Conservation (phyloP, 768 basidiomycete species). For the Gyrodon lividus region DNA sequence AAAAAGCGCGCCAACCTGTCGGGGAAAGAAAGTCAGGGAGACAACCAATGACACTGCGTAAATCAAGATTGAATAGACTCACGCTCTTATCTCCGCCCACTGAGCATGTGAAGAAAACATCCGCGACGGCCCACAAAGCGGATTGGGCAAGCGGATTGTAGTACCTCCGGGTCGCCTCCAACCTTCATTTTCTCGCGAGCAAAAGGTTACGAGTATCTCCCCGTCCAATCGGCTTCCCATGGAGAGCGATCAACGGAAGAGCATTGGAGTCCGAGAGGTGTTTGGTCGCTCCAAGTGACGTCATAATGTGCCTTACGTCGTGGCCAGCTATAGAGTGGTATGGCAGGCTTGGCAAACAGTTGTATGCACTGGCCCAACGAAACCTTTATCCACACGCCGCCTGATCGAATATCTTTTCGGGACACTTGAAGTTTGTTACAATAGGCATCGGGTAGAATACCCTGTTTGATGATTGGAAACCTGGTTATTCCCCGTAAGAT, state of each 20-base stretch:
- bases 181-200: constrained; percentile 17
- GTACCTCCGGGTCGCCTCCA: not conserved
- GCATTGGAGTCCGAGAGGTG: no score
- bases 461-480: not conserved
- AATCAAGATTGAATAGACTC: constrained; percentile 1
- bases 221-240: not conserved
- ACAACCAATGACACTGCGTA: not conserved
- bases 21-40: not conserved
- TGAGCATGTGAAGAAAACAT: constrained; percentile 4
- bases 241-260: not conserved
- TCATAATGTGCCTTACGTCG: no score
- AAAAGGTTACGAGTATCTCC: not conserved
- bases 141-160: not conserved
- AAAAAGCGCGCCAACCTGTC: no score
- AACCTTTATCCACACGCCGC: not conserved
- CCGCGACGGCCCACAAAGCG: not conserved
- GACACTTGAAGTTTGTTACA: not conserved
- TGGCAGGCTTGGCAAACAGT: no score
- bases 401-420: not conserved
- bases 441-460: not conserved
- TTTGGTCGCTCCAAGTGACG: no score
- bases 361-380: not conserved
- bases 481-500: no score
- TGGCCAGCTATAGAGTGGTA: no score
- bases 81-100: constrained; percentile 9